Evolutionary conservation across 257 asterid species (phyloP).

Genomic region (Buddleja alternifolia): DNA sequence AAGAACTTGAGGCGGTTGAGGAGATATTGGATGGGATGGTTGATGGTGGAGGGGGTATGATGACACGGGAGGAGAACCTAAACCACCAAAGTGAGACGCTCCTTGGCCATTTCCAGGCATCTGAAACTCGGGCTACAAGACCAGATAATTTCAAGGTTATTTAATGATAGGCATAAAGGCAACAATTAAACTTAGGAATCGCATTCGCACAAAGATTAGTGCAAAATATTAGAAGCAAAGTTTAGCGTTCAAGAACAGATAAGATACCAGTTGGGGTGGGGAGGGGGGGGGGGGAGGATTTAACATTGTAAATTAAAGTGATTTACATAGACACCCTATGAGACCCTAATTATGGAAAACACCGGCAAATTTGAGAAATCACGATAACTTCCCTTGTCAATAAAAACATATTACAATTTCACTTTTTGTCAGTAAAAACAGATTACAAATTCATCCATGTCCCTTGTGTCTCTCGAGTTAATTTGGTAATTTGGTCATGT

Average conservation of each 20-base stretch:
- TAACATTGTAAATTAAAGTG: neutral
- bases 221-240: neutral
- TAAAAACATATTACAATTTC: too few species aligned
- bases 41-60: conserved; percentile 56
- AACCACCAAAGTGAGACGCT: conserved; percentile 49
- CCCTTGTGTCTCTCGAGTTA: too few species aligned
- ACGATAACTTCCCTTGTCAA: too few species aligned
- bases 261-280: neutral
- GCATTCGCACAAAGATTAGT: neutral
- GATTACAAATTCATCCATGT: too few species aligned
- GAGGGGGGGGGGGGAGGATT: too few species aligned
- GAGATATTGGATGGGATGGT: conserved; percentile 49
- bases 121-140: conserved; percentile 74
- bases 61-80: conserved; percentile 47
- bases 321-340: too few species aligned
- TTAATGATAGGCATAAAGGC: conserved; percentile 8
- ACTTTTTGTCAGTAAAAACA: too few species aligned
- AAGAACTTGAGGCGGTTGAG: conserved; percentile 50
- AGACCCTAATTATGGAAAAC: too few species aligned
- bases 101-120: conserved; percentile 56
- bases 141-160: conserved; percentile 4
- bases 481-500: too few species aligned
- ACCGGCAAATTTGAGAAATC: too few species aligned
- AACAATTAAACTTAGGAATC: conserved; percentile 24
- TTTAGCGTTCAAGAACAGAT: conserved; percentile 19